phyloP scores from a whole-genome alignment of 2,329 filamentous ascomycete species.

The Cladosporium oxysporum region DNA sequence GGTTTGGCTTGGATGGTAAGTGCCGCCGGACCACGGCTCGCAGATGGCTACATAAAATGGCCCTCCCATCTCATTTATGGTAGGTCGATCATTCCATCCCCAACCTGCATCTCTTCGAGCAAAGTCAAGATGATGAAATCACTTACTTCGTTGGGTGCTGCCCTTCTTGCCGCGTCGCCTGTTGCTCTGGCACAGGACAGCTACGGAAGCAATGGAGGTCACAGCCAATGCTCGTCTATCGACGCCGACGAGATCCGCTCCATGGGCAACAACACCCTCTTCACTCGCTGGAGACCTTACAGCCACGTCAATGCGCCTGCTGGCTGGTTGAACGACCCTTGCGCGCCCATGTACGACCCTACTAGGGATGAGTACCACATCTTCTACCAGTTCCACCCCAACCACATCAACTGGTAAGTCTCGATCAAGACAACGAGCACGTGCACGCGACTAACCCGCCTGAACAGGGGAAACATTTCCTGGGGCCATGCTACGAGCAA shows the following conservation, averaged over 20 bases:
- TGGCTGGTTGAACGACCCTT: conserved; percentile 55
- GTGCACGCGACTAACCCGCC: conserved; percentile 29
- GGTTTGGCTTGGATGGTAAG: neutral
- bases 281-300: conserved; percentile 50
- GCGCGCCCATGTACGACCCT: conserved; percentile 54
- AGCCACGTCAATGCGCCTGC: conserved; percentile 51
- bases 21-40: neutral
- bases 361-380: conserved; percentile 52
- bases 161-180: conserved; percentile 22
- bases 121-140: conserved; percentile 23
- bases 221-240: conserved; percentile 28
- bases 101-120: neutral
- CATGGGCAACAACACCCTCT: conserved; percentile 51
- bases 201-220: conserved; percentile 13
- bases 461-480: conserved; percentile 51
- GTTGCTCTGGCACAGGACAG: conserved; percentile 13
- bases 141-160: conserved; percentile 5
- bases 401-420: conserved; percentile 48
- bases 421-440: neutral
- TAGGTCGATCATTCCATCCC: neutral
- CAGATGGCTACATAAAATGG: conserved; percentile 6
- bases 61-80: neutral
- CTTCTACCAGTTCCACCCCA: conserved; percentile 55
- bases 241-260: conserved; percentile 35
- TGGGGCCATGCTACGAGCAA: conserved; percentile 57